Base-by-base conservation (phyloP, 306 rosid genomes). In the Acacia confusa region DNA sequence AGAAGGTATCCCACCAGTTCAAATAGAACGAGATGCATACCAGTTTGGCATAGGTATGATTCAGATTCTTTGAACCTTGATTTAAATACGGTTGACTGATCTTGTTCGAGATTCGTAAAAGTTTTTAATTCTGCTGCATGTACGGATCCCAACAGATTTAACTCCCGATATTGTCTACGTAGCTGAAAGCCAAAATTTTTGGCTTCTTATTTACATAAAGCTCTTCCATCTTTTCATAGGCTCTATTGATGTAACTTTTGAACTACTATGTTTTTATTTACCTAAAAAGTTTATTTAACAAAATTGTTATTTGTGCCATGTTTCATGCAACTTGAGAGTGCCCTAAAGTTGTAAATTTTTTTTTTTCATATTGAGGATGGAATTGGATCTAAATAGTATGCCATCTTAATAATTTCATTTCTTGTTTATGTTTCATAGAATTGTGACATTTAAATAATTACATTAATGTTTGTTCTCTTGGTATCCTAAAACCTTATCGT, bases 171-270 rank as follows among this genome's bases (percentile, higher is more conserved):
- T 38, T 38, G 72, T 38, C 48, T 38, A 20, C 20, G 25, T 19
- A 6, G 19, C 48, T 36, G 8, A 9, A 67, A 38, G 72, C 12
- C 25, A 2, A 68, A 68, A 40, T 19, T 38, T 38, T 24, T 38
- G 4, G 72, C 30, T 38, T 38, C 67, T 60, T 60, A 3, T 25
- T 60, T 11, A n/a, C 9, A 66, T 66, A 66, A 36, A 68, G 30
- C 72, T 68, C 17, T 20, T 38, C 72, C 74, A 69, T 25, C 30
- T 25, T 79, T 55, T 74, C 76, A 17, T 67, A 57, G 32, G 52
- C 65, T 63, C 38, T 12, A 24, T 63, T 84, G 70, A 52, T 25
- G 63, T 53, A 16, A 63, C 77, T 64, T 28, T 72, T 44, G 64
- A 38, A 75, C 55, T 32, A 4, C 52, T 70, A 47, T 32, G 63